A percentile compares a stretch with the other conserved stretches of the same genome.
phyloP scores from a whole-genome alignment of 345 rosid species.

The Eutrema heterophyllum region DNA sequence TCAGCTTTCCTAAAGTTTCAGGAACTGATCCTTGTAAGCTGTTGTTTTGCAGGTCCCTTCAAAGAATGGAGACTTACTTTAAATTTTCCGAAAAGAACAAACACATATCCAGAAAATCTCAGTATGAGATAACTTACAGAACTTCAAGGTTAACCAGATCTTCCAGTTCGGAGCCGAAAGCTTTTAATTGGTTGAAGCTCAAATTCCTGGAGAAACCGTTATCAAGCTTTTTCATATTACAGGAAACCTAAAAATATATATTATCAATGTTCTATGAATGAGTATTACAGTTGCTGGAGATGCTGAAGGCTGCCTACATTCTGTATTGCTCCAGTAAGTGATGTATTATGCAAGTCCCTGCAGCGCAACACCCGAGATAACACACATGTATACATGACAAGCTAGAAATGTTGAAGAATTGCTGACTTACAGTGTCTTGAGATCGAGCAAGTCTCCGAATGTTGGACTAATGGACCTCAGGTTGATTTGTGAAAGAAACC shows the following conservation, averaged over 20 bases:
- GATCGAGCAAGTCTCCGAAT: slow-evolving; percentile 91
- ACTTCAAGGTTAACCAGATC: slow-evolving; percentile 61
- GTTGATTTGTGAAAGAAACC: slow-evolving; percentile 72
- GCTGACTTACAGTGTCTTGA: slow-evolving; percentile 61
- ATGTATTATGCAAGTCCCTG: slow-evolving; percentile 89
- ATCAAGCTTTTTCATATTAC: not conserved
- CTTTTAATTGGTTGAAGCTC: slow-evolving; percentile 72
- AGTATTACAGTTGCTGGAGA: slow-evolving; percentile 68
- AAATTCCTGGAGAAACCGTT: slow-evolving; percentile 54
- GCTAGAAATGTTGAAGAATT: not conserved
- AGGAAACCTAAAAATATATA: not conserved
- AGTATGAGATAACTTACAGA: slow-evolving; percentile 52
- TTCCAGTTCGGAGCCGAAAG: slow-evolving; percentile 66
- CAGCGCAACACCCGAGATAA: slow-evolving; percentile 1
- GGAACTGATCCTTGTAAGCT: slow-evolving; percentile 73
- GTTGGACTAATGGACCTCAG: slow-evolving; percentile 79
- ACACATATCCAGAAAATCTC: not conserved
- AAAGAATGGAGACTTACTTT: not conserved
- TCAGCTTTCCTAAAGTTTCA: slow-evolving; percentile 61
- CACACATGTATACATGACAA: not conserved
- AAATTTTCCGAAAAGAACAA: not conserved
- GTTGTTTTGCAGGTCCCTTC: slow-evolving; percentile 84
- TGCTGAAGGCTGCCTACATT: slow-evolving; percentile 72
- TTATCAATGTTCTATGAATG: not conserved
- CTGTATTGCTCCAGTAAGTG: slow-evolving; percentile 78